Evolutionary conservation across 148 eudicot genomes (phyloP), one percentile per base, ranked within the genome.

Genomic region (Rhododendron vialii): DNA sequence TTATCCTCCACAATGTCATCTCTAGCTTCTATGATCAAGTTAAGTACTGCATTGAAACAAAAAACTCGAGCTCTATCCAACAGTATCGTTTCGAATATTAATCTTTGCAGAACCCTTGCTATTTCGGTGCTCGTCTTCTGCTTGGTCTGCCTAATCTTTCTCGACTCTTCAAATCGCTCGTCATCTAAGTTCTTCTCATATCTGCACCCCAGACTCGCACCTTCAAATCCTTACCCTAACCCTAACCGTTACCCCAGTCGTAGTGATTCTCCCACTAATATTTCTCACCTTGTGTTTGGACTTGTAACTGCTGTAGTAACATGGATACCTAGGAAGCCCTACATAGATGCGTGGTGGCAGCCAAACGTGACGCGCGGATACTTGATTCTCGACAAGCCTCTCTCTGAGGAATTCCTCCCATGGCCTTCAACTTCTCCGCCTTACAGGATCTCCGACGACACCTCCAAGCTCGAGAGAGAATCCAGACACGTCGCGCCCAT

Each of bases 291-390:
- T 36, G 93, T 90, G 20, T 91, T 95, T 59, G 95, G 93, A 26
- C 91, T 93, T 20, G 89, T 92, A n/a, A 88, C 92, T 8, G 89
- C 94, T 10, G 47, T 85, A 3, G 86, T 48, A 6, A 45, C 87
- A 78, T 94, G 93, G 93, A 84, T 80, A 71, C 43, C 10, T 8
- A 84, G 92, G 28, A 92, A 76, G 69, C 33, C 88, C 0, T 94
- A 87, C 88, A 83, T 92, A 2, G 93, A 93, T 76, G 77, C 93
- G 38, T 95, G 98, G 98, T 95, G 98, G 98, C 86, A 71, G 26
- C 94, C 96, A 14, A 93, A 93, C 79, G 48, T 87, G 8, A 93
- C 94, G 10, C 87, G 87, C 7, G 96, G 98, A 10, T 92, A 88
- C 87, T 24, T 71, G 36, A 4, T 71, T 61, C 84, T 95, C 1